Evolutionary conservation across 352 stramenopile species (phyloP), one percentile per base, ranked within the genome.

Genomic region (Globisporangium spinosum): DNA sequence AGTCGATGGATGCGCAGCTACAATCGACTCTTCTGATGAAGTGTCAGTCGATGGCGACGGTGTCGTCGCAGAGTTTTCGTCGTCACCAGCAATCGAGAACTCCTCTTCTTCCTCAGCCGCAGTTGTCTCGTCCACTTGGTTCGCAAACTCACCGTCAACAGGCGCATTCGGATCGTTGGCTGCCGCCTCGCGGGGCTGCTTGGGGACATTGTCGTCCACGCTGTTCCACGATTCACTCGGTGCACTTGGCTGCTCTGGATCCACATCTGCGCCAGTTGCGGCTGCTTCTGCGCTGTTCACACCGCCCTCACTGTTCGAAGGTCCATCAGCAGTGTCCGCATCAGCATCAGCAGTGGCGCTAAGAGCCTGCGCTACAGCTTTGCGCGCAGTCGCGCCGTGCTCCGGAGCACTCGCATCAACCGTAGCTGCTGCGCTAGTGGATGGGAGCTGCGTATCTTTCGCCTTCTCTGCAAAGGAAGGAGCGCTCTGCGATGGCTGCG

Each of bases 1-100:
- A 2, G 25, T 32, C 5, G 25, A 23, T 3, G 40, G 27, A 8
- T 34, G 17, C 7, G 58, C 25, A 4, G 6, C 43, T 45, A 22
- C 29, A 35, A 56, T 35, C 34, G 32, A 32, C 5, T 61, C 47
- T 1, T 34, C 25, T 1, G 23, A 43, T 15, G 45, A 25, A 12
- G 45, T n/a, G 23, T 20, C n/a, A 20, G 47, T 7, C 1, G n/a
- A 25, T 54, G 55, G 17, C 5, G 54, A 12, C 13, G 32, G n/a
- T 15, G 54, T 17, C 12, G 61, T 7, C 35, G 15, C 15, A 20
- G 61, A 12, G n/a, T 43, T 53, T 22, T 68, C 63, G 3, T 51
- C 51, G 9, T 59, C 54, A 2, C 45, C 62, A 9, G 56, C 67
- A 15, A 65, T 17, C 40, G 54, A 63, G 34, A 70, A 43, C 58